phyloP scores from a whole-genome alignment of 768 basidiomycete species.

The Obba rivulosa region DNA sequence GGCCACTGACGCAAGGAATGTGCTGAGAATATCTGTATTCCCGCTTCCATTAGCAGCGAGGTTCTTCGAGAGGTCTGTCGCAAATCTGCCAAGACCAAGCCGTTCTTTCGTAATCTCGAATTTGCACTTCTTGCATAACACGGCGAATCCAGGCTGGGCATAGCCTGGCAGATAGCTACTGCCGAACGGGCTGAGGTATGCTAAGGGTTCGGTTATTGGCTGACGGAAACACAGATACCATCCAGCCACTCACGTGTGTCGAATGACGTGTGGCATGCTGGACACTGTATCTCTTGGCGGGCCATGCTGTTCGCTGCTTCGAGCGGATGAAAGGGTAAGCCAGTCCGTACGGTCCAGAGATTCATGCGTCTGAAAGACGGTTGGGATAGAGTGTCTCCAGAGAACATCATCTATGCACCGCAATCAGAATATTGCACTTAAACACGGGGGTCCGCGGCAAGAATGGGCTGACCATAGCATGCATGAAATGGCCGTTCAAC shows the following conservation, averaged over 20 bases:
- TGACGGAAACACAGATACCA: not conserved
- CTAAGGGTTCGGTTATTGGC: not conserved
- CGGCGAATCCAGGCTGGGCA: constrained; percentile 36
- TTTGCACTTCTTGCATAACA: constrained; percentile 32
- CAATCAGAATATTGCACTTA: not conserved
- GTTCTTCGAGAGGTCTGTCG: constrained; percentile 29
- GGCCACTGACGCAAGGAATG: not conserved
- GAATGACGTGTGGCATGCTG: constrained; percentile 26
- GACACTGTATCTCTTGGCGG: constrained; percentile 29
- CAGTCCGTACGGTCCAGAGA: constrained; percentile 16
- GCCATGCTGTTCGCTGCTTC: constrained; percentile 24
- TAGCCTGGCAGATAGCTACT: constrained; percentile 46
- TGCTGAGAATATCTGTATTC: too few relatives aligned
- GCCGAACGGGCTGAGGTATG: constrained; percentile 2
- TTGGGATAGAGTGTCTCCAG: constrained; percentile 13
- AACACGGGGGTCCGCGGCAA: too few relatives aligned
- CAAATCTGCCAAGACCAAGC: constrained; percentile 39
- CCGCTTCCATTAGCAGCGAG: not conserved
- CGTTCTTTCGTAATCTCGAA: constrained; percentile 36
- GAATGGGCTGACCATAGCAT: constrained; percentile 5
- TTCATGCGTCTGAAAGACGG: constrained; percentile 6
- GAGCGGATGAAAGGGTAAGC: constrained; percentile 28
- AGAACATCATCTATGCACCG: constrained; percentile 11
- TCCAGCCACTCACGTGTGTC: constrained; percentile 26
- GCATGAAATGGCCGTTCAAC: constrained; percentile 4